Percentiles rank a stretch among this genome's conserved stretches.
phyloP scores from a whole-genome alignment of 202 grass and related monocot species.

The Musa balbisiana region DNA sequence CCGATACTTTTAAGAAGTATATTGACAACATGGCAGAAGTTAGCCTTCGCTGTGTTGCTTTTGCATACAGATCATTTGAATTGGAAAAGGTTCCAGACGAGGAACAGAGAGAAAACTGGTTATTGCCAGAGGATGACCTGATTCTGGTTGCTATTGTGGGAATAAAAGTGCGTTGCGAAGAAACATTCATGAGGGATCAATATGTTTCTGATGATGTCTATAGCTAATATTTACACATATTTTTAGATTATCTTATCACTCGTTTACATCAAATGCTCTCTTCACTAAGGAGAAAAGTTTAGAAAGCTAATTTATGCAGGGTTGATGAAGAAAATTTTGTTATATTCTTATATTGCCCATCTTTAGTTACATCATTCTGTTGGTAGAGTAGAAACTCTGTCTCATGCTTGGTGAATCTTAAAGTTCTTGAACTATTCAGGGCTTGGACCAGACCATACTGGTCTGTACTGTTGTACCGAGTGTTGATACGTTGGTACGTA shows the following conservation, averaged over 20 bases:
- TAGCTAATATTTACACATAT: not conserved
- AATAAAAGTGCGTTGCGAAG: constrained; percentile 54
- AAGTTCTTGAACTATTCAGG: too few species aligned
- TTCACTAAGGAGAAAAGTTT: too few species aligned
- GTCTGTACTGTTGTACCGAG: too few species aligned
- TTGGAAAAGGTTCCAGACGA: constrained; percentile 67
- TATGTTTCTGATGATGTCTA: not conserved
- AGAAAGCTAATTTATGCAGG: too few species aligned
- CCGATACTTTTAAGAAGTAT: constrained; percentile 54
- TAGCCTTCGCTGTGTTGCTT: constrained; percentile 84
- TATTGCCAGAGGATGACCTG: constrained; percentile 69
- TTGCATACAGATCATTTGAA: constrained; percentile 61
- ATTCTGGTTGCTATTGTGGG: constrained; percentile 74
- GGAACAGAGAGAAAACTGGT: constrained; percentile 64
- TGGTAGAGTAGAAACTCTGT: too few species aligned
- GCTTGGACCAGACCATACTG: too few species aligned
- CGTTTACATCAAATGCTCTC: not conserved
- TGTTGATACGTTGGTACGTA: too few species aligned
- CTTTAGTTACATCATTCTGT: too few species aligned
- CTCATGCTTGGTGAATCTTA: too few species aligned
- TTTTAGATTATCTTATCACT: not conserved
- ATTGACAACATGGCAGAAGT: constrained; percentile 77
- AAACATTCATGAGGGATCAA: not conserved
- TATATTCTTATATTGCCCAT: too few species aligned
- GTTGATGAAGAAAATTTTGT: too few species aligned